Conservation (phyloP, 768 basidiomycete genomes). For the Russula compacta region DNA sequence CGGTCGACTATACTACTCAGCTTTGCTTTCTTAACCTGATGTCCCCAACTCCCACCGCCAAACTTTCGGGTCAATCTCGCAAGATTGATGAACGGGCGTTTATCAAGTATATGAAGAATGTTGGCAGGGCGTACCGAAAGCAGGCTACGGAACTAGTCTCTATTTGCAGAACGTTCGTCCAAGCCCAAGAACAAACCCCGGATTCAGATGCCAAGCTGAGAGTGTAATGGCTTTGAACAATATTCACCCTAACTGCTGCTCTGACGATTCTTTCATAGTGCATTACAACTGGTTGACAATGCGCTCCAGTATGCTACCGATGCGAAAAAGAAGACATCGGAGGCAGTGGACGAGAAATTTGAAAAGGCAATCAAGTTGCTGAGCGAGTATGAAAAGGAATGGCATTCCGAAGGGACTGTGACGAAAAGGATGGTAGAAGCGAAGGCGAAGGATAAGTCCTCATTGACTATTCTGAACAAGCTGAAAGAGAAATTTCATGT, state of each 20-base stretch:
- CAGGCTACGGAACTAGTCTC: conserved; percentile 2
- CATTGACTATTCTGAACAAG: not conserved
- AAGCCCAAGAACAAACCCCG: not conserved
- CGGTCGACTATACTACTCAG: not conserved
- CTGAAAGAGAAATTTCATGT: not conserved
- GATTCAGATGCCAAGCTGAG: not conserved
- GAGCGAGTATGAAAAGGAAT: not conserved
- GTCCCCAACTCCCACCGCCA: not conserved
- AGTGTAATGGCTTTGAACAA: not conserved
- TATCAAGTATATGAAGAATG: not conserved
- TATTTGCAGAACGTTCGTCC: conserved; percentile 1
- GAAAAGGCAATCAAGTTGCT: not conserved
- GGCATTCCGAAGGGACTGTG: not conserved
- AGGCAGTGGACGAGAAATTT: not conserved
- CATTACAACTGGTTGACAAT: not conserved
- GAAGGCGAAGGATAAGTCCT: not conserved
- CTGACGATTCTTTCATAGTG: not conserved
- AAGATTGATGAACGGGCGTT: not conserved
- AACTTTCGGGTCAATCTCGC: no score
- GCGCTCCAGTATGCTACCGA: not conserved
- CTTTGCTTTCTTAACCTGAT: not conserved
- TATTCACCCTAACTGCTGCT: not conserved
- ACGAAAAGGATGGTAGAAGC: not conserved
- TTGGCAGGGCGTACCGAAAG: conserved; percentile 5
- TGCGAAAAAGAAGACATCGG: not conserved